Percentiles rank a stretch among this genome's conserved stretches.
Evolutionary conservation across 2,329 filamentous ascomycete species (phyloP).

Genomic region (Calonectria fujianensis): DNA sequence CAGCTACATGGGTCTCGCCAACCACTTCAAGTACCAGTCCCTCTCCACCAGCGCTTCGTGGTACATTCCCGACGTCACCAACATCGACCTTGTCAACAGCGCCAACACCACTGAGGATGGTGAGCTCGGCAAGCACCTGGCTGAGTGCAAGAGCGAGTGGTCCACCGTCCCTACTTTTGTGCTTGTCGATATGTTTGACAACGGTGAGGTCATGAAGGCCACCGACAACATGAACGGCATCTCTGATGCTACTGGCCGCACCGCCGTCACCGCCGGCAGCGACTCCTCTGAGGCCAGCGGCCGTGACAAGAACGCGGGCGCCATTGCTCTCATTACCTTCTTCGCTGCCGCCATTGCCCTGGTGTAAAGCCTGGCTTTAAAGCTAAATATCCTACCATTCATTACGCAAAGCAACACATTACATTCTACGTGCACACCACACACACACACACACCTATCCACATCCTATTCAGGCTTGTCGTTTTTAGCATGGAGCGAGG

Average conservation of each 20-base stretch:
- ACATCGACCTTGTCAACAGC: conserved; percentile 80
- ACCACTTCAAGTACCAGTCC: conserved; percentile 84
- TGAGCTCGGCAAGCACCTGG: conserved; percentile 71
- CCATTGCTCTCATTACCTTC: conserved; percentile 66
- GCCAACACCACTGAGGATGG: conserved; percentile 72
- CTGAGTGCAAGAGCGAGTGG: conserved; percentile 74
- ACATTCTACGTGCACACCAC: conserved; percentile 40
- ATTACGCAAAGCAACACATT: conserved; percentile 4
- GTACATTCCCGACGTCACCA: conserved; percentile 75
- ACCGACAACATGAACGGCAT: conserved; percentile 81
- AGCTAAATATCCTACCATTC: conserved; percentile 16
- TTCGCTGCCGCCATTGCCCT: conserved; percentile 65
- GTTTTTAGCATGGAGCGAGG: conserved; percentile 51
- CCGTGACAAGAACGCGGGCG: conserved; percentile 53
- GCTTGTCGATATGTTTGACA: conserved; percentile 87
- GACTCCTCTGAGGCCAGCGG: conserved; percentile 47
- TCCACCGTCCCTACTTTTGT: conserved; percentile 81
- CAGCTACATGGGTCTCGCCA: conserved; percentile 82
- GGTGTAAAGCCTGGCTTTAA: conserved; percentile 45
- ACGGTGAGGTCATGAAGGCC: conserved; percentile 80
- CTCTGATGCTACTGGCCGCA: conserved; percentile 61
- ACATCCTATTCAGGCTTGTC: conserved; percentile 37
- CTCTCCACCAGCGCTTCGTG: conserved; percentile 69
- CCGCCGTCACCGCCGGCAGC: conserved; percentile 40
- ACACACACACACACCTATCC: conserved; percentile 8